Base-by-base conservation (phyloP, 495 filamentous ascomycete species). In the Aspergillus hancockii region DNA sequence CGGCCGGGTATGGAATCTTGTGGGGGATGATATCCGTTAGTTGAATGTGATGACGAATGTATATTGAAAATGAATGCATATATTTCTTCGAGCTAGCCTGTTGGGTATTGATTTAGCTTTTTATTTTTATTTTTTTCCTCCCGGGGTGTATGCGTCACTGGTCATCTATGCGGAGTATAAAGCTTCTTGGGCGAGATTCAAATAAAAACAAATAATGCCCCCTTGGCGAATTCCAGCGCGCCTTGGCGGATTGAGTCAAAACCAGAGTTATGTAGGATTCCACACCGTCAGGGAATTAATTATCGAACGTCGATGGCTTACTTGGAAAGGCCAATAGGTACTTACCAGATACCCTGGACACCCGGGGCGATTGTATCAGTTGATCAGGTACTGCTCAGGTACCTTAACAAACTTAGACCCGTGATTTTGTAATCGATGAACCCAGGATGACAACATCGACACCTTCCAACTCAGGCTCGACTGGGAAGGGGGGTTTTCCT, bases 231-330 rank as follows among this genome's bases (percentile, higher is more conserved):
- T 47, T 3, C 43, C 43, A 47, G 9, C 12, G 43, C 43, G 19
- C 21, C 43, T 47, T 22, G 19, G 41, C 40, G 18, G 43, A 19
- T 40, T 22, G 51, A 47, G 51, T 31, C 28, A 40, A 16, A 8
- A 7, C 23, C 23, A 8, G 30, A 60, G 38, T 45, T 59, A 66
- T 66, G 64, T 58, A 63, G 58, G 55, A 66, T 61, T 59, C 61
- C 58, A 45, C 60, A 50, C 18, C 30, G 58, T 58, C 50, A 34
- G 63, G 63, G 22, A 66, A 55, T 43, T 43, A 55, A 1, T 40
- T 21, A 7, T n/a, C 25, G 25, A 2, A 25, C 49, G 25, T 32
- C n/a, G 10, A 32, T 18, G 28, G 50, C 19, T 23, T n/a, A 36
- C 10, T 36, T 36, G 4, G 25, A 9, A 16, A 36, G 50, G 2